Conservation (phyloP, 306 rosid genomes). For the Medicago ruthenica region DNA sequence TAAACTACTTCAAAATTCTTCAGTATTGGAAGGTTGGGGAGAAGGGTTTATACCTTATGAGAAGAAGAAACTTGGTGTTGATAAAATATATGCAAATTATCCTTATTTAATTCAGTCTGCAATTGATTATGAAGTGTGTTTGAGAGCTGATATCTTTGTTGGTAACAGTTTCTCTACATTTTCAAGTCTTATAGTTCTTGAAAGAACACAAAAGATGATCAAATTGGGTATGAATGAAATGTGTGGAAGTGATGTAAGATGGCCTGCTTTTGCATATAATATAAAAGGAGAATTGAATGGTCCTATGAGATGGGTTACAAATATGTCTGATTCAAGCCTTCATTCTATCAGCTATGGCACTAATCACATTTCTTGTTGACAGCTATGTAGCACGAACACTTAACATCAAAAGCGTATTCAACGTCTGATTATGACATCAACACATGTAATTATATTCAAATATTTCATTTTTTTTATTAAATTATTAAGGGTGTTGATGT, state of each 20-base stretch:
- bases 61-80: conserved; percentile 78
- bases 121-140: conserved; percentile 90
- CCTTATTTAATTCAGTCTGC: conserved; percentile 89
- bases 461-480: neutral
- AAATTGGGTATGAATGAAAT: conserved; percentile 45
- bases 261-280: conserved; percentile 91
- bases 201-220: conserved; percentile 73
- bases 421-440: no score
- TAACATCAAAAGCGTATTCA: neutral
- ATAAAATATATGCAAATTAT: conserved; percentile 61
- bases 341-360: conserved; percentile 82
- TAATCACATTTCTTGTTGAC: conserved; percentile 63
- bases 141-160: conserved; percentile 73
- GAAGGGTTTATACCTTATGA: conserved; percentile 73
- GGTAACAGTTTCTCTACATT: conserved; percentile 94
- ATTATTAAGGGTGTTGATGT: neutral
- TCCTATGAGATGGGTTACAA: conserved; percentile 73
- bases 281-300: conserved; percentile 66
- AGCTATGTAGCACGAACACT: neutral
- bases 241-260: conserved; percentile 56
- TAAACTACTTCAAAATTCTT: conserved; percentile 67
- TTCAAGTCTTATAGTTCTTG: conserved; percentile 84
- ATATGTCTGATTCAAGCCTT: conserved; percentile 77
- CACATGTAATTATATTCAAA: neutral
- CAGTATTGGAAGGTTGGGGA: conserved; percentile 71